Evolutionary conservation across 2,329 filamentous ascomycete genomes (phyloP), one percentile per base, ranked within the genome.

Genomic region (Penicillium sp.): DNA sequence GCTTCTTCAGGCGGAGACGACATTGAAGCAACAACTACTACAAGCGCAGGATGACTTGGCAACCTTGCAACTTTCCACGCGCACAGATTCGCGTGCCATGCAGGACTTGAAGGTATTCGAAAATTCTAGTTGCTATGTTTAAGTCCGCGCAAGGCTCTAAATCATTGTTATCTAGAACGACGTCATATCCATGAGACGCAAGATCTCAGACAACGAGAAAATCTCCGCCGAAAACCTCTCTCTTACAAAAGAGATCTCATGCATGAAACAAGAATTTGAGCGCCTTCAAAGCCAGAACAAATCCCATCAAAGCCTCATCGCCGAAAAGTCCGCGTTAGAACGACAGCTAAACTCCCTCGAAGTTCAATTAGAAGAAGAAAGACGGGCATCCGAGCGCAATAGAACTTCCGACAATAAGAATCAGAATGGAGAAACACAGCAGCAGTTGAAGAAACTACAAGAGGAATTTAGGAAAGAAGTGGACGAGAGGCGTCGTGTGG

Each of bases 301-400:
- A 30, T 77, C 79, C 14, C 84, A 92, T 54, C 86, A 91, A 65
- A 80, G 82, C 2, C 76, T 90, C 11, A 77, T 95, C 16, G 79
- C 87, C 1, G 91, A 96, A 68, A 96, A 95, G 70, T 79, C 93
- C 47, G 81, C 87, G 1, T 74, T 97, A 14, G 87, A 94, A 67
- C 86, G 89, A 47, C 89, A 94, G 71, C 72, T 96, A 26, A 87
- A 82, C 66, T 85, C 87, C 1, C 72, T 92, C 2, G 89, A 96
- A 70, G 85, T 90, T 45, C 89, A 96, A 64, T 79, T 96, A 2
- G 90, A 92, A 62, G 90, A 89, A 62, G 90, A 94, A 68, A 93
- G 85, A 70, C 83, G 85, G n/a, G 81, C 85, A 3, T 78, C 82
- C 8, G 83, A 86, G 62, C 83, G 86, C 52, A 81, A 81, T 73